These are phyloP conservation scores for Purpureocillium takamizusanense DNA, from an alignment of 2,329 filamentous ascomycete genomes.

Conservation along the genomic window DNA sequence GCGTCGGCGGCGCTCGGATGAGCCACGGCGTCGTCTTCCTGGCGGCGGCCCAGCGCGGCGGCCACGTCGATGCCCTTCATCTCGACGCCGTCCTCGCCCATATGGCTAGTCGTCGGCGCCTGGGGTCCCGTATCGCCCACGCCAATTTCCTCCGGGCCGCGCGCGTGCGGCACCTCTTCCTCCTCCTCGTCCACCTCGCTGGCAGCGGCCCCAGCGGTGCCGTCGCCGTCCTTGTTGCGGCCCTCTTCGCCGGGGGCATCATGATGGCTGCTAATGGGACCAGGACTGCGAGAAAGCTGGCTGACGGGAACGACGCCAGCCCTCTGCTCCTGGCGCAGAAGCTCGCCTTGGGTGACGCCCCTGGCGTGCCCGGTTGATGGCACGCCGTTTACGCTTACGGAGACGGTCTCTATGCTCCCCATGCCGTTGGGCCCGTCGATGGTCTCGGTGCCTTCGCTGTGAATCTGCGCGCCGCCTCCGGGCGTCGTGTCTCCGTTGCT, in stretches of 20 bases:
- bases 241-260: constrained; percentile 8
- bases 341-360: constrained; percentile 73
- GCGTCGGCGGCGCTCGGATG: background rate
- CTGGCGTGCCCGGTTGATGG: constrained; percentile 39
- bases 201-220: constrained; percentile 15
- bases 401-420: constrained; percentile 73
- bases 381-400: constrained; percentile 64
- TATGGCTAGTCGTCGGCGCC: constrained; percentile 28
- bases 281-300: constrained; percentile 36
- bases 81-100: constrained; percentile 31
- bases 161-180: constrained; percentile 66
- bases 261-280: constrained; percentile 15
- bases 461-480: constrained; percentile 32
- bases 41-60: constrained; percentile 49
- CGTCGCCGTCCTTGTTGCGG: constrained; percentile 17
- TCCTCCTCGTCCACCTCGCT: constrained; percentile 34
- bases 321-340: constrained; percentile 78
- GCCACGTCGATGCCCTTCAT: constrained; percentile 51
- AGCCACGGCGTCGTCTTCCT: constrained; percentile 16
- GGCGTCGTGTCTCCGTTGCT: constrained; percentile 9
- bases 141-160: constrained; percentile 78
- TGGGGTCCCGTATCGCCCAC: constrained; percentile 81
- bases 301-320: constrained; percentile 67
- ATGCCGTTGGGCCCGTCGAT: constrained; percentile 74
- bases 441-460: constrained; percentile 69